A percentile compares a stretch with the other conserved stretches of the same genome.
Evolutionary conservation across 805 yeast species (phyloP).

Genomic region (Priceomyces carsonii): DNA sequence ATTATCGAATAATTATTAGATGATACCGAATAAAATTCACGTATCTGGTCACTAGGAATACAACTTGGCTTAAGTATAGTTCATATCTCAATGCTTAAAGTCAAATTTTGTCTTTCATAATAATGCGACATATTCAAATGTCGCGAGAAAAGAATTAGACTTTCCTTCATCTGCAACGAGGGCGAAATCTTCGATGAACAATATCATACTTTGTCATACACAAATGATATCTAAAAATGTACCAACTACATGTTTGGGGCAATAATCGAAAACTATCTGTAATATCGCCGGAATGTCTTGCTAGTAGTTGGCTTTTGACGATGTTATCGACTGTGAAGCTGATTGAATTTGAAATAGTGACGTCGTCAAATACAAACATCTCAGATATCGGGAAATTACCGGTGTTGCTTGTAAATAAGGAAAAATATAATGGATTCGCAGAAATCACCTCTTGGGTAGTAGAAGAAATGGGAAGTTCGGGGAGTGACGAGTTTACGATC

Average conservation of each 20-base stretch:
- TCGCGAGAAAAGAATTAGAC: too few species aligned
- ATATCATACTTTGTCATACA: too few species aligned
- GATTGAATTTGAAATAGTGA: slow-evolving; percentile 35
- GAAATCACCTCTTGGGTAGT: slow-evolving; percentile 11
- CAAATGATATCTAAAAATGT: slow-evolving; percentile 11
- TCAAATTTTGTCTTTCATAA: too few species aligned
- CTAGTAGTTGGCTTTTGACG: slow-evolving; percentile 43
- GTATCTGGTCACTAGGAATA: too few species aligned
- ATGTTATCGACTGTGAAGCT: slow-evolving; percentile 16
- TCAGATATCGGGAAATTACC: slow-evolving; percentile 56
- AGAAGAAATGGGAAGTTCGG: too few species aligned
- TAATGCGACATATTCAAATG: too few species aligned
- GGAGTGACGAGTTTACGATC: not conserved
- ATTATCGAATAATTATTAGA: too few species aligned
- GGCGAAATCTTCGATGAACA: too few species aligned
- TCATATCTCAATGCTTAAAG: too few species aligned
- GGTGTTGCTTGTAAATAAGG: slow-evolving; percentile 25
- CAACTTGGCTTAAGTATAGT: too few species aligned
- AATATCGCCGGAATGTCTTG: slow-evolving; percentile 54
- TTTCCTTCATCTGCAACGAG: too few species aligned
- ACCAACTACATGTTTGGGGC: slow-evolving; percentile 59
- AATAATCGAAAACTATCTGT: slow-evolving; percentile 34
- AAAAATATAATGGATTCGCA: slow-evolving; percentile 19
- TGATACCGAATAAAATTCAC: too few species aligned
- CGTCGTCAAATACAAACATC: slow-evolving; percentile 59